Percentiles rank a stretch among this genome's conserved stretches.
phyloP scores from a whole-genome alignment of 805 yeast species.

The Wickerhamomyces mucosus region DNA sequence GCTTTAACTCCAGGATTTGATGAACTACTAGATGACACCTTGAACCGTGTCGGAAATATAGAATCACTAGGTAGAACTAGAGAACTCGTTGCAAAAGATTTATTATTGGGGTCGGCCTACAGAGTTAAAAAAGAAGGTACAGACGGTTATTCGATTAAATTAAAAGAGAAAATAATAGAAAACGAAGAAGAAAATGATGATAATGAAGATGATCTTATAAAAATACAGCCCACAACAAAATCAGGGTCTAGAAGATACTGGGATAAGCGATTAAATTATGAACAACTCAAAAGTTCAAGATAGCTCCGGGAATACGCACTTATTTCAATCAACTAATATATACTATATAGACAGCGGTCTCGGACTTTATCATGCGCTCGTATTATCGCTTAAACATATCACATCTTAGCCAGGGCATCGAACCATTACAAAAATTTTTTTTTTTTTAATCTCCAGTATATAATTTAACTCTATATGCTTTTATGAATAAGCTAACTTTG shows the following conservation, averaged over 20 bases:
- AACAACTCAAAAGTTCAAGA: too few species aligned
- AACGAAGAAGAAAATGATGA: constrained; percentile 12
- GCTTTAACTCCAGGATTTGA: constrained; percentile 64
- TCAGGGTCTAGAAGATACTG: constrained; percentile 16
- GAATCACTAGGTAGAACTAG: constrained; percentile 73
- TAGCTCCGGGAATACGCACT: too few species aligned
- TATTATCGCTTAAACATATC: background rate
- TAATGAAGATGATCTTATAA: constrained; percentile 14
- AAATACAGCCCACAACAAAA: constrained; percentile 19
- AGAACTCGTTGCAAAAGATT: constrained; percentile 64
- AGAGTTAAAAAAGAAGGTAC: constrained; percentile 19
- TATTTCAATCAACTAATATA: too few species aligned
- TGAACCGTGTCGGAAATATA: constrained; percentile 61
- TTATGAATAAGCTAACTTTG: too few species aligned
- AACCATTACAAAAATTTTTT: background rate
- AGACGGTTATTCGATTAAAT: constrained; percentile 6
- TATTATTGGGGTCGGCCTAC: constrained; percentile 42
- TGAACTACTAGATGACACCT: constrained; percentile 51
- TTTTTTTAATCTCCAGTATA: too few species aligned
- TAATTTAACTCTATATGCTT: too few species aligned
- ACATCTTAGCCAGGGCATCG: background rate
- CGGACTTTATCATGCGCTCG: too few species aligned
- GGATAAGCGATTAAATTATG: constrained; percentile 15
- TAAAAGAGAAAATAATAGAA: constrained; percentile 7
- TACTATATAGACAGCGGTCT: too few species aligned